These are phyloP conservation scores for Lactarius evosmus DNA, from an alignment of 768 basidiomycete genomes.

Conservation along the genomic window DNA sequence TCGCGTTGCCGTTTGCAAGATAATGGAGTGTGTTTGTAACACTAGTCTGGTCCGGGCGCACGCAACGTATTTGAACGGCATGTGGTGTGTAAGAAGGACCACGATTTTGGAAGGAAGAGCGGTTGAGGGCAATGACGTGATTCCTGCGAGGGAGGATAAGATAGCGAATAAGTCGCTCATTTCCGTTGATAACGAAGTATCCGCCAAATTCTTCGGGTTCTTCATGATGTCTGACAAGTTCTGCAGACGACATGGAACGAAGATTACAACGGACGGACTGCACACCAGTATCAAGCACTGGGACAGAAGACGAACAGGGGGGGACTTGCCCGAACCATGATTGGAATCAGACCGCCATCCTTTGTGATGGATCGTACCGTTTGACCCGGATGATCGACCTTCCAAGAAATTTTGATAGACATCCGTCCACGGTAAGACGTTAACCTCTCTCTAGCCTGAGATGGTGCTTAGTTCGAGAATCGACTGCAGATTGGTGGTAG, in stretches of 20 bases:
- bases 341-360: conserved; percentile 90
- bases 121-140: conserved; percentile 89
- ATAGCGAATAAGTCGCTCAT: conserved; percentile 97
- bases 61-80: conserved; percentile 94
- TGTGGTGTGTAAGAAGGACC: conserved; percentile 94
- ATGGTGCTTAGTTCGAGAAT: not conserved
- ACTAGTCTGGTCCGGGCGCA: conserved; percentile 88
- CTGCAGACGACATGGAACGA: conserved; percentile 76
- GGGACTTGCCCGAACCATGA: conserved; percentile 91
- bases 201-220: conserved; percentile 99
- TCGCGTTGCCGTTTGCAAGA: conserved; percentile 93
- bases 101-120: conserved; percentile 87
- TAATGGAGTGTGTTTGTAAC: conserved; percentile 98
- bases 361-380: conserved; percentile 62
- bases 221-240: conserved; percentile 87
- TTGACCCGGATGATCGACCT: conserved; percentile 61
- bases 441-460: conserved; percentile 86
- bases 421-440: conserved; percentile 90
- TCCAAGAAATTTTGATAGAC: conserved; percentile 84
- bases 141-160: conserved; percentile 94
- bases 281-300: not conserved
- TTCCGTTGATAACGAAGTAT: conserved; percentile 98
- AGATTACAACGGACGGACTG: conserved; percentile 93
- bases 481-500: not conserved
- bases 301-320: not conserved